A percentile compares a stretch with the other conserved stretches of the same genome.
Evolutionary conservation across 2,329 filamentous ascomycete genomes (phyloP).

Genomic region (Aschersonia sp.): DNA sequence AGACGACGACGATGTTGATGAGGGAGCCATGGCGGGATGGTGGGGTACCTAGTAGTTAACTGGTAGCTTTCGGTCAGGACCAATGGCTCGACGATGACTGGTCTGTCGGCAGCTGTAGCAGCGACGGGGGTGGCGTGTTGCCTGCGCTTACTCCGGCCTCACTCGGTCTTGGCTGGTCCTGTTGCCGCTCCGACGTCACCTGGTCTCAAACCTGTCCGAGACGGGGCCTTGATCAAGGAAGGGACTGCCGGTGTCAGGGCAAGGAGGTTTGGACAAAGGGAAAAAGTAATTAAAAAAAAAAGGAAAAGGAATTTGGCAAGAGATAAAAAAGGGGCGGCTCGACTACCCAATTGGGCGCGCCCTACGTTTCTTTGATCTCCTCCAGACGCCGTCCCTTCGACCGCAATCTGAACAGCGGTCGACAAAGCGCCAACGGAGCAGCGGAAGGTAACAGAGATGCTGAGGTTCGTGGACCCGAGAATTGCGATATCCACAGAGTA

Average conservation of each 20-base stretch:
- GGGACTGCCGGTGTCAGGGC: background rate
- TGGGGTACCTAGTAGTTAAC: background rate
- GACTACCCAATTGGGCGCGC: too few relatives aligned
- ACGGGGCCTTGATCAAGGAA: background rate
- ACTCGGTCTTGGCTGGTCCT: conserved; percentile 2
- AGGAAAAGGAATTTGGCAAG: background rate
- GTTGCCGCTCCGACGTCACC: conserved; percentile 1
- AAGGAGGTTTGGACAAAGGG: background rate
- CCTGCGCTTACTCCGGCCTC: background rate
- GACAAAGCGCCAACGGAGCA: too few relatives aligned
- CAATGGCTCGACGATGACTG: conserved; percentile 1
- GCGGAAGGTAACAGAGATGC: too few relatives aligned
- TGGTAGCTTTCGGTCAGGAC: background rate
- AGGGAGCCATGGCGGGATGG: conserved; percentile 7
- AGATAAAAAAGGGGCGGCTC: background rate
- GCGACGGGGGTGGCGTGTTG: background rate
- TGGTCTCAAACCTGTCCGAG: background rate
- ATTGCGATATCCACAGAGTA: background rate
- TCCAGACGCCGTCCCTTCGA: background rate
- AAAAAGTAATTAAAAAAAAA: background rate
- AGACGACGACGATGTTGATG: conserved; percentile 18
- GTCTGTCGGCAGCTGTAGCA: background rate
- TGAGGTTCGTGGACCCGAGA: too few relatives aligned
- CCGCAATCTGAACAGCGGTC: background rate
- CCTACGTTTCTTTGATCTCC: too few relatives aligned